phyloP scores from a whole-genome alignment of 257 asterid genomes.

The Ilex aquifolium region DNA sequence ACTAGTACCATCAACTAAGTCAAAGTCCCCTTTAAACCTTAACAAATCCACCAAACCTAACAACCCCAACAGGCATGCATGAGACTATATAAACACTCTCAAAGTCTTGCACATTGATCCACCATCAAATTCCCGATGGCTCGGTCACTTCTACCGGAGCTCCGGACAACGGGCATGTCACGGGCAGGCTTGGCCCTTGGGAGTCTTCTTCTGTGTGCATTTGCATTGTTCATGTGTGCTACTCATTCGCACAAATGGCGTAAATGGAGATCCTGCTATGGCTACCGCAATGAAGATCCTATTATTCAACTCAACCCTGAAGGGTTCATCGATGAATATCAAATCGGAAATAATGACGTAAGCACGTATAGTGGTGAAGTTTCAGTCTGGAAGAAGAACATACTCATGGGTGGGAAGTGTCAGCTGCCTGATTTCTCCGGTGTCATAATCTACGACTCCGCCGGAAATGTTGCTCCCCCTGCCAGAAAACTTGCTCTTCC shows the following conservation, averaged over 20 bases:
- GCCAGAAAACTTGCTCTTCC: conserved; percentile 33
- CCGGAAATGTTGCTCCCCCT: conserved; percentile 42
- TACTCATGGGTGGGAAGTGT: conserved; percentile 81
- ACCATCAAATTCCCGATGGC: conserved; percentile 36
- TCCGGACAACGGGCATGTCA: conserved; percentile 22
- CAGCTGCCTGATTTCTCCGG: conserved; percentile 85
- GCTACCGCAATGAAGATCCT: conserved; percentile 46
- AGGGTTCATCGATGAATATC: conserved; percentile 22
- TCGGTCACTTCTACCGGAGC: conserved; percentile 24
- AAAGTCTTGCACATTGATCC: conserved; percentile 4
- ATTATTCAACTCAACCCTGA: conserved; percentile 57
- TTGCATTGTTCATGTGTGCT: conserved; percentile 57
- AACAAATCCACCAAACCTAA: conserved; percentile 39
- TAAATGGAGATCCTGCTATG: conserved; percentile 52
- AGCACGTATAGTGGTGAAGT: conserved; percentile 39
- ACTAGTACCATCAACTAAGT: not conserved
- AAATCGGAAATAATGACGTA: conserved; percentile 40
- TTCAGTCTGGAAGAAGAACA: conserved; percentile 67
- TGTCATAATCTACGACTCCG: conserved; percentile 63
- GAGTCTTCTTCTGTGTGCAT: conserved; percentile 41
- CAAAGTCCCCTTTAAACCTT: conserved; percentile 12
- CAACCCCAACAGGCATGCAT: conserved; percentile 15
- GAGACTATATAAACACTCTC: conserved; percentile 4
- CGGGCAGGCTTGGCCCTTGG: conserved; percentile 39
- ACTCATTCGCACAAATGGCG: conserved; percentile 46